Conservation (phyloP, 129 eudicot species). For the Saposhnikovia divaricata region DNA sequence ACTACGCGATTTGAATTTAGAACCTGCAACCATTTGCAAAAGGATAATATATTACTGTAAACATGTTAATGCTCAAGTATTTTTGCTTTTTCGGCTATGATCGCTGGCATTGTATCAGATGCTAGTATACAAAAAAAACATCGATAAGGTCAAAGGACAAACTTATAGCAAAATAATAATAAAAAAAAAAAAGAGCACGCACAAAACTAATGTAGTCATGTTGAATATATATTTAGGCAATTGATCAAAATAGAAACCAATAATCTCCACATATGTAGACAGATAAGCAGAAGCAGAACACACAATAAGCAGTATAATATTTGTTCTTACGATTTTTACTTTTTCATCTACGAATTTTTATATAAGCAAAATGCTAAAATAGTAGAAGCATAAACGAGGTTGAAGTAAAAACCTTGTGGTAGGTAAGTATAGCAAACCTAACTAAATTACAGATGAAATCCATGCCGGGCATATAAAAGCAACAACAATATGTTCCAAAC, state of each 20-base stretch:
- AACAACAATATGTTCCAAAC: neutral
- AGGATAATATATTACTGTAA: neutral
- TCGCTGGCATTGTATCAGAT: neutral
- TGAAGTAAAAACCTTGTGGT: neutral
- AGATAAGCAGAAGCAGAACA: neutral
- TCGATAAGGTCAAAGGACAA: neutral
- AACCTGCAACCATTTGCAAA: slow-evolving; percentile 36
- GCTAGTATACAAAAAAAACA: neutral
- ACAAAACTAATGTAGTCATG: neutral
- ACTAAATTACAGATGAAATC: neutral
- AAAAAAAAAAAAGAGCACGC: neutral
- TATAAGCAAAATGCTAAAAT: neutral
- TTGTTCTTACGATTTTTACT: neutral
- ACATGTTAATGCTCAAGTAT: neutral
- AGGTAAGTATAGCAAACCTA: neutral
- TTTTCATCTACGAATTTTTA: neutral
- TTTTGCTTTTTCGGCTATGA: neutral
- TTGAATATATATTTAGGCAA: too few species aligned
- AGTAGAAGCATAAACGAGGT: neutral
- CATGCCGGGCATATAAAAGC: neutral
- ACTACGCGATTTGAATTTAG: slow-evolving; percentile 80
- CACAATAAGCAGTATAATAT: neutral
- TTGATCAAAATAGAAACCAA: too few species aligned
- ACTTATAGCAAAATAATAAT: neutral
- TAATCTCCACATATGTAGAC: neutral